Percentiles rank a stretch among this genome's conserved stretches.
These are phyloP conservation scores for Penicillium soppii DNA, from an alignment of 495 filamentous ascomycete genomes.

Conservation along the genomic window DNA sequence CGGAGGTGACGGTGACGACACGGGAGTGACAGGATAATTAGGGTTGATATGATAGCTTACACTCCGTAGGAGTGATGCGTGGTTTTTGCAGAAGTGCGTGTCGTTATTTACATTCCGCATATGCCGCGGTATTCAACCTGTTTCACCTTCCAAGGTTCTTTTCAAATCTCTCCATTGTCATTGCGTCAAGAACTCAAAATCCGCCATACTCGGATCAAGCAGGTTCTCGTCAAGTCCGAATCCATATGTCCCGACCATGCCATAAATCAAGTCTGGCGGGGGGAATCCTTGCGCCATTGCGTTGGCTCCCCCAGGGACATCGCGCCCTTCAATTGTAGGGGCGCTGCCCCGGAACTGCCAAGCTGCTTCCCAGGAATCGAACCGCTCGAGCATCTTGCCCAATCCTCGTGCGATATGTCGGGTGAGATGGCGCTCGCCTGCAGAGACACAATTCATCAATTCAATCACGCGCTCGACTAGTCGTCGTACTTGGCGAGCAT, in stretches of 20 bases:
- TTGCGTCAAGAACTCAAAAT: constrained; percentile 46
- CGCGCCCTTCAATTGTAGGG: constrained; percentile 12
- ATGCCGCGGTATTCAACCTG: background rate
- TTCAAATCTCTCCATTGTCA: constrained; percentile 1
- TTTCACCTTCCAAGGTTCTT: background rate
- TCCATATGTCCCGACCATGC: constrained; percentile 50
- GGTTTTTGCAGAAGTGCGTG: constrained; percentile 14
- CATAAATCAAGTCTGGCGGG: constrained; percentile 49
- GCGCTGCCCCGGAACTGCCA: constrained; percentile 28
- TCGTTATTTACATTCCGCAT: constrained; percentile 17
- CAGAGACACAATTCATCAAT: constrained; percentile 51
- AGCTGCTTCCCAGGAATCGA: constrained; percentile 44
- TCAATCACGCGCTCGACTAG: constrained; percentile 51
- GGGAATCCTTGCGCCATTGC: constrained; percentile 49
- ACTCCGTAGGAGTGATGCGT: constrained; percentile 15
- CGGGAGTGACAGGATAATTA: constrained; percentile 10
- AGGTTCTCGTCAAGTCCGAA: constrained; percentile 49
- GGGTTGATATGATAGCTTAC: constrained; percentile 21
- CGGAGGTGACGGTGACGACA: constrained; percentile 29
- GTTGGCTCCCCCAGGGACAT: constrained; percentile 45
- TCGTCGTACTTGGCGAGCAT: constrained; percentile 44
- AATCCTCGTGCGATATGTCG: constrained; percentile 53
- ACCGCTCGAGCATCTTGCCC: constrained; percentile 52
- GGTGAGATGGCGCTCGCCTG: constrained; percentile 53
- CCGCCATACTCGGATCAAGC: constrained; percentile 47